Base-by-base conservation (phyloP, 495 filamentous ascomycete genomes). In the Neurospora sp. region DNA sequence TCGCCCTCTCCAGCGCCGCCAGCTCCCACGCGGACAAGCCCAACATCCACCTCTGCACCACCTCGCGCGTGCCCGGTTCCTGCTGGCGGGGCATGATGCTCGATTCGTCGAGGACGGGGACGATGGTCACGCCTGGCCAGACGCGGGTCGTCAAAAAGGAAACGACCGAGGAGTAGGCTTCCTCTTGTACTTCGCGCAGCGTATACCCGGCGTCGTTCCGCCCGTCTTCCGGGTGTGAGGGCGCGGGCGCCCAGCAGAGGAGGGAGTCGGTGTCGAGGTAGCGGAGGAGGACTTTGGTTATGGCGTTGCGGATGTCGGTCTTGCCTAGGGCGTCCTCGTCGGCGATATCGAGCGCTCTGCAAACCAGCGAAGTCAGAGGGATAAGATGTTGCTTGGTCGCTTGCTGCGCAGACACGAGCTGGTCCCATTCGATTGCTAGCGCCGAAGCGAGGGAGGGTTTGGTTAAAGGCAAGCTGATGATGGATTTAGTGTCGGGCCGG, bases 211-310 rank as follows among this genome's bases (percentile, higher is more conserved):
- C 75, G 11, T 73, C 73, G 68, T 81, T 76, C 10, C 69, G 73
- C 2, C 40, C 40, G 48, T 66, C 72, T 18, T 68, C 66, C 38
- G 78, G 77, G 10, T 78, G 81, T 22, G 76, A 41, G 22, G 82
- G 79, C 37, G 84, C 81, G 75, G 91, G 91, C 27, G 92, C 93
- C 91, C 92, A 95, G 85, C 96, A 99, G 11, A 99, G 88, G n/a
- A 98, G 83, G 0, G 93, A 94, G 81, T 99, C 96, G 0, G 96
- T 99, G 72, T 94, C 89, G 8, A 99, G 84, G 80, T 98, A 98
- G 10, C 91, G 88, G 86, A 98, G 87, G 41, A 94, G 81, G 69
- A 88, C 91, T 12, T 78, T 83, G 22, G 91, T 81, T 16, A 97
- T 90, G 40, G 86, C 84, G 1, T 85, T 76, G 48, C 94, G 85